Percentiles rank a stretch among this genome's conserved stretches.
phyloP scores from a whole-genome alignment of 164 flowering plant species.

The Magnolia kwangsiensis region DNA sequence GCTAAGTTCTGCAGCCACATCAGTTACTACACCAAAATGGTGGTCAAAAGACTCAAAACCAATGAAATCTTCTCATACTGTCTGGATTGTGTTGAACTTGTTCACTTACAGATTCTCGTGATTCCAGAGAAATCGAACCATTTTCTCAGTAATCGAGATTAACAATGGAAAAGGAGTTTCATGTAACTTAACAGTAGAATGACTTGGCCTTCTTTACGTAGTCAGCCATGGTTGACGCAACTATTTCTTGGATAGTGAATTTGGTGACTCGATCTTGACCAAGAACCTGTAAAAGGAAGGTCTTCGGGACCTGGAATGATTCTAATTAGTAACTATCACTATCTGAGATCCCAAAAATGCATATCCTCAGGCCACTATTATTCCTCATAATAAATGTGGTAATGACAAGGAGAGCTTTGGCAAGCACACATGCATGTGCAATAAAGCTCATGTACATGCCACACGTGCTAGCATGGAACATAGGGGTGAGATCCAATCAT shows the following conservation, averaged over 20 bases:
- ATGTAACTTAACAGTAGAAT: background rate
- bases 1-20: too few relatives aligned
- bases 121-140: background rate
- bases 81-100: constrained; percentile 62
- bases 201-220: constrained; percentile 64
- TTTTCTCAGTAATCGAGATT: background rate
- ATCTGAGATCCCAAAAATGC: background rate
- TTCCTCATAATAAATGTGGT: too few relatives aligned
- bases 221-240: constrained; percentile 50
- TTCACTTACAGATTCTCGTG: constrained; percentile 66
- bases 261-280: constrained; percentile 73
- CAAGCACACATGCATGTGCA: too few relatives aligned
- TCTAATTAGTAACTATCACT: background rate
- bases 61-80: constrained; percentile 9
- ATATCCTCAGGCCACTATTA: too few relatives aligned
- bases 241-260: constrained; percentile 71
- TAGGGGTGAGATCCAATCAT: too few relatives aligned
- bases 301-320: constrained; percentile 58
- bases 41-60: too few relatives aligned
- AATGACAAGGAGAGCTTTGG: too few relatives aligned
- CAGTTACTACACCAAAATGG: too few relatives aligned
- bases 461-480: too few relatives aligned
- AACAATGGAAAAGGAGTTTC: background rate
- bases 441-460: too few relatives aligned
- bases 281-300: constrained; percentile 52